phyloP scores from a whole-genome alignment of 441 rosid species.

The Geranium incanum region DNA sequence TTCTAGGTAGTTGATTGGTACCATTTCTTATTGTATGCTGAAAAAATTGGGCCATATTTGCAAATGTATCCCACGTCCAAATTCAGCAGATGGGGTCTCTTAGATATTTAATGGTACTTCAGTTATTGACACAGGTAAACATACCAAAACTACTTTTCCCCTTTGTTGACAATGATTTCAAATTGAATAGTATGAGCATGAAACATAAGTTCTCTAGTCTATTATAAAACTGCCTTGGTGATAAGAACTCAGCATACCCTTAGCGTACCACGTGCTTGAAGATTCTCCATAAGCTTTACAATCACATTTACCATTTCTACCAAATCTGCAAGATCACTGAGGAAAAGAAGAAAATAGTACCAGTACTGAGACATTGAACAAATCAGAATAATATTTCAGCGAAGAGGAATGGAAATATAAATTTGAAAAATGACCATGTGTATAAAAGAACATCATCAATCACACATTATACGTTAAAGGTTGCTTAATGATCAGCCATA shows the following conservation, averaged over 20 bases:
- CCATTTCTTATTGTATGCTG: neutral
- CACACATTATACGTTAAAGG: neutral
- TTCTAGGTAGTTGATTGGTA: neutral
- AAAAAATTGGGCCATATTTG: neutral
- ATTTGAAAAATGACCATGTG: neutral
- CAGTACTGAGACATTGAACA: conserved; percentile 16
- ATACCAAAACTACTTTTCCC: neutral
- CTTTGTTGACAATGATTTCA: neutral
- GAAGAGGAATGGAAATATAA: neutral
- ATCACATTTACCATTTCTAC: conserved; percentile 66
- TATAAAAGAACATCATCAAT: neutral
- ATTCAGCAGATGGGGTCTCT: neutral
- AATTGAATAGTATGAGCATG: neutral
- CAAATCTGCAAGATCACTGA: conserved; percentile 94
- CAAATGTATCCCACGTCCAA: neutral
- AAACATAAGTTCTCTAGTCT: neutral
- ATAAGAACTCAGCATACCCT: conserved; percentile 52
- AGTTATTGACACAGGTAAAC: neutral
- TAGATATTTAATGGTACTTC: neutral
- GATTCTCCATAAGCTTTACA: conserved; percentile 75
- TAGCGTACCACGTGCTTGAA: conserved; percentile 82
- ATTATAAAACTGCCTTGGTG: conserved; percentile 14
- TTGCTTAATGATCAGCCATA: conserved; percentile 5
- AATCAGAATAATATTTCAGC: neutral
- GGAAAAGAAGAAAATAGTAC: conserved; percentile 21